These are phyloP conservation scores for Lepiota venenata DNA, from an alignment of 768 basidiomycete genomes.

Conservation along the genomic window DNA sequence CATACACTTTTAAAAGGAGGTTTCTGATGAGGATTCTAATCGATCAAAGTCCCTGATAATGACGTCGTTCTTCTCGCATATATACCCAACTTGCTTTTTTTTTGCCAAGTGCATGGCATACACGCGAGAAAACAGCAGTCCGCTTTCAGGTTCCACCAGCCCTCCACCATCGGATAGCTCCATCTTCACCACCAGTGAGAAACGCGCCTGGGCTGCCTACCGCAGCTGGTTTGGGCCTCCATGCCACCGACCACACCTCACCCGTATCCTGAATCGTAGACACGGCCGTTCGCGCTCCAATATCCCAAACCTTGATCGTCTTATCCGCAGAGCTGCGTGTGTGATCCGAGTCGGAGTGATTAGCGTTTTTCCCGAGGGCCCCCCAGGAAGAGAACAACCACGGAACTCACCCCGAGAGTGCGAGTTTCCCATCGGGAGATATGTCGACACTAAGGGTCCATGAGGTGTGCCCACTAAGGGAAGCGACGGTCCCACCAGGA, in stretches of 20 bases:
- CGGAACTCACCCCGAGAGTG: constrained; percentile 70
- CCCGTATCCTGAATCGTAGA: constrained; percentile 76
- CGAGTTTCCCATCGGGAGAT: constrained; percentile 76
- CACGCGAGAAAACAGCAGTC: neutral
- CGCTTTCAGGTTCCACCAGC: constrained; percentile 47
- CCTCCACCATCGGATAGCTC: constrained; percentile 73
- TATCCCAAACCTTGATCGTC: constrained; percentile 85
- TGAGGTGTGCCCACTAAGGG: constrained; percentile 84
- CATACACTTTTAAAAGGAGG: constrained; percentile 23
- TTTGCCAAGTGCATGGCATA: constrained; percentile 1
- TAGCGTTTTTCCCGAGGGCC: neutral
- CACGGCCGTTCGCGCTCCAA: constrained; percentile 67
- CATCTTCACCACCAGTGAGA: constrained; percentile 75
- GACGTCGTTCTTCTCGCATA: too few relatives aligned
- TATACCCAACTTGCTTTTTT: too few relatives aligned
- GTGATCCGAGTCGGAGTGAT: constrained; percentile 2
- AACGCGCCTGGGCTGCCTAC: constrained; percentile 60
- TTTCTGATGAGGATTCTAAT: neutral
- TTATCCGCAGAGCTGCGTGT: constrained; percentile 78
- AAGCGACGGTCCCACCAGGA: constrained; percentile 78
- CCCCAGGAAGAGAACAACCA: neutral
- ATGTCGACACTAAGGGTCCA: constrained; percentile 88
- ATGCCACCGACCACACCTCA: constrained; percentile 83
- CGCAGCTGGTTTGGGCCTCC: constrained; percentile 63
- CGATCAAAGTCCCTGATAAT: too few relatives aligned